Evolutionary conservation across 2,329 filamentous ascomycete genomes (phyloP), one percentile per base, ranked within the genome.

Genomic region (Trichothecium sympodiale): DNA sequence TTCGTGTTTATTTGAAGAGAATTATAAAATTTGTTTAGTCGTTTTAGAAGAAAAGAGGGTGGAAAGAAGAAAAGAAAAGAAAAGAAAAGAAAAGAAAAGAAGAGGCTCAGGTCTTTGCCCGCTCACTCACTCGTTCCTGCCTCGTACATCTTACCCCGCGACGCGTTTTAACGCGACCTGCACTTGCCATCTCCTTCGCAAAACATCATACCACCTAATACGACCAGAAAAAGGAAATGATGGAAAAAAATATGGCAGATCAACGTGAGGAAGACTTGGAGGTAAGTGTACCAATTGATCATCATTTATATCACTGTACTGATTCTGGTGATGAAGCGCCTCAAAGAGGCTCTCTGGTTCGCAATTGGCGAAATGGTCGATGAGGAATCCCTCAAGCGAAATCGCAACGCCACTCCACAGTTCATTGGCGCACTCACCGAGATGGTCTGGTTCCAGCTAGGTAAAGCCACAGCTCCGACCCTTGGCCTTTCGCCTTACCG

Each of bases 361-460:
- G 74, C 79, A 17, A 74, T 94, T 40, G 84, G 85, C 45, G 83
- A 86, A 54, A 89, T 93, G 41, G 83, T 94, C 43, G 89, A 96
- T 55, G 79, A 89, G 45, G 82, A 94, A 53, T 80, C 78, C 9
- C 42, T 62, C 20, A 47, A 48, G 13, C 54, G 57, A 36, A 59
- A 83, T 52, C 72, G 85, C 43, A 95, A 94, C 57, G 85, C 88
- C 6, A 94, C 89, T 17, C 85, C 85, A 2, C 86, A 94, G 51
- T 94, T 93, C 56, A 93, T 93, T 46, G 86, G 81, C 8, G 81
- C 82, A 0, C 57, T 93, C 51, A 91, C 84, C 1, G 87, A 94
- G 56, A 74, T 94, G 57, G 81, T 89, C 7, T 94, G 84, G 77
- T 73, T 78, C 2, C 87, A 94, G 46, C 82, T 94, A 35, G 83